Base-by-base conservation (phyloP, 208 protist genomes). In the Leishmania aethiopica region DNA sequence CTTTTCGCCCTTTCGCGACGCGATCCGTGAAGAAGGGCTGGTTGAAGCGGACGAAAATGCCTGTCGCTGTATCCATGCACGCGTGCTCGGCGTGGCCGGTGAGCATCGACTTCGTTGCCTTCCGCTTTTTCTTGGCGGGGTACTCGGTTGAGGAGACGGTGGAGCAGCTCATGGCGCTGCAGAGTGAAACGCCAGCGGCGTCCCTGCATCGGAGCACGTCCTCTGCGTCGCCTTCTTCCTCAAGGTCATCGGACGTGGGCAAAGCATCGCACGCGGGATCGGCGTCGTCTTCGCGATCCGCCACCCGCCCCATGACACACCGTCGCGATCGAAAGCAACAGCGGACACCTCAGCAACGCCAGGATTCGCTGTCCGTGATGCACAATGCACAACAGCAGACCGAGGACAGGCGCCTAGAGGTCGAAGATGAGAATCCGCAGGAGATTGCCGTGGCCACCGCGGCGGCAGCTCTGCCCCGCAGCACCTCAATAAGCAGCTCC, bases 101-200 rank as follows among this genome's bases (percentile, higher is more conserved):
- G 69, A 92, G 80, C 69, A 80, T 96, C n/a, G 92, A 96, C 79
- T 93, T 96, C 76, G 80, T 78, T 45, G 77, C 92, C 45, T 94
- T 96, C n/a, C 66, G 81, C 35, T 88, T 88, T 53, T 96, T 94
- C 82, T 77, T 94, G 1, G 87, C 83, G 2, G 93, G 95, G 42
- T 90, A 88, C 86, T 91, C 93, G 0, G 86, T 89, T 0, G 93
- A 96, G n/a, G 92, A 96, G 77, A 86, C 89, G 22, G 90, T 95
- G 15, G 88, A 94, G 76, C 79, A 90, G 35, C 84, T 95, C 28
- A 84, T 92, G 83, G 71, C 77, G 47, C n/a, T 82, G 82, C 79
- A 83, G 66, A 78, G 47, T n/a, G 37, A 37, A 35, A 45, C 75
- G 3, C 75, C 73, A n/a, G 70, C 71, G 32, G 8, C 80, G 4